Evolutionary conservation across 176 grass and related monocot species (phyloP).

Genomic region (barley (Hordeum vulgare)): DNA sequence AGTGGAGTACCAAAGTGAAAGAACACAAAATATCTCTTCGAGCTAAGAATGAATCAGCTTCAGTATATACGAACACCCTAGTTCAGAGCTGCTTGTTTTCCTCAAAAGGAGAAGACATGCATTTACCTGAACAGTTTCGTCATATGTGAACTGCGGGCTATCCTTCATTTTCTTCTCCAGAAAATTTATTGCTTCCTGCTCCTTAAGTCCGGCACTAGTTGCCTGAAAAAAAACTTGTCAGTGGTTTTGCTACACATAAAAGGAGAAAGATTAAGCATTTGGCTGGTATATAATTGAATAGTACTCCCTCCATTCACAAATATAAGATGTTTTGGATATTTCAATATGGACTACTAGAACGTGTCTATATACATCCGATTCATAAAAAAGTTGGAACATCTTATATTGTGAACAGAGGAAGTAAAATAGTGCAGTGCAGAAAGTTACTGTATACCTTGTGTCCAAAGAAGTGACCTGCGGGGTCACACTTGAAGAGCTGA

Average conservation of each 20-base stretch:
- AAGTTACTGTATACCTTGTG: constrained; percentile 64
- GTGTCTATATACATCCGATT: too few species aligned
- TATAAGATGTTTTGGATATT: too few species aligned
- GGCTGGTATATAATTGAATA: background rate
- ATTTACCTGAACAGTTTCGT: constrained; percentile 77
- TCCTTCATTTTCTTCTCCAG: constrained; percentile 99
- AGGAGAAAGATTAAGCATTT: background rate
- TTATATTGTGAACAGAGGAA: too few species aligned
- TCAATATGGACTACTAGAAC: too few species aligned
- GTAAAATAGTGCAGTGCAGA: background rate
- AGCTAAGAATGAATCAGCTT: background rate
- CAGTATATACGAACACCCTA: background rate
- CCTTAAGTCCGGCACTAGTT: constrained; percentile 97
- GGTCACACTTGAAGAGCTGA: constrained; percentile 97
- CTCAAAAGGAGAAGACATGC: background rate
- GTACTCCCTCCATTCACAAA: too few species aligned
- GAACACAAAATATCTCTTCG: background rate
- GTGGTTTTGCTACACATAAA: background rate
- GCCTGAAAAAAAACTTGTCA: constrained; percentile 41
- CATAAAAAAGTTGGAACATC: too few species aligned
- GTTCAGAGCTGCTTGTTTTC: background rate
- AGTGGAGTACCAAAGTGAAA: background rate
- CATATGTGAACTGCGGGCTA: constrained; percentile 67
- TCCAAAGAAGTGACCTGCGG: constrained; percentile 93
- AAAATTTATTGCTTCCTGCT: constrained; percentile 99